Evolutionary conservation across 768 basidiomycete genomes (phyloP).

Genomic region (Termitomyces sp.): DNA sequence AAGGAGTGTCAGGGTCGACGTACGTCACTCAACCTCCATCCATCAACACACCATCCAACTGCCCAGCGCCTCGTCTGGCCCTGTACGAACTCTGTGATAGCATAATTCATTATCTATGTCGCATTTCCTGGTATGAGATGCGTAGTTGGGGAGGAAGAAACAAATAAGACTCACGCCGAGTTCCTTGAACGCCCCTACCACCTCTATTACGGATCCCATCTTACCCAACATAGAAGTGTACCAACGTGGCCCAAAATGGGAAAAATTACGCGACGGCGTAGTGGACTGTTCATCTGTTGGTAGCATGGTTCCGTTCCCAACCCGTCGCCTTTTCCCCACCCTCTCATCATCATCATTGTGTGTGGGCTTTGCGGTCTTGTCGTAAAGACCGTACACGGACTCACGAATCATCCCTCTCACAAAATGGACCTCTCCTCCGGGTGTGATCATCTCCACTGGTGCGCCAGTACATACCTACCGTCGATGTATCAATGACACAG

Average conservation of each 20-base stretch:
- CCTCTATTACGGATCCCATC: slow-evolving; percentile 62
- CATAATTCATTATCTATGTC: slow-evolving; percentile 80
- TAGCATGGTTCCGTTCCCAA: background rate
- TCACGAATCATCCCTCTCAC: slow-evolving; percentile 77
- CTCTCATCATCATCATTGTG: background rate
- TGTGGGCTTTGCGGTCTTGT: no score
- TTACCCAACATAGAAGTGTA: slow-evolving; percentile 94
- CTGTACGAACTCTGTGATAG: slow-evolving; percentile 78
- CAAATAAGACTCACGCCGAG: slow-evolving; percentile 26
- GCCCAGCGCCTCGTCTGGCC: slow-evolving; percentile 93
- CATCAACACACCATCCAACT: slow-evolving; percentile 79
- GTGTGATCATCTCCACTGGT: slow-evolving; percentile 83
- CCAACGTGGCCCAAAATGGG: slow-evolving; percentile 57
- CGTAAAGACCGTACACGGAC: slow-evolving; percentile 37
- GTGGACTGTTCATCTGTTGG: background rate
- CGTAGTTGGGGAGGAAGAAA: background rate
- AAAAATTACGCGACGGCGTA: background rate
- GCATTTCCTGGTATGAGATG: background rate
- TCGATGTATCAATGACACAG: no score
- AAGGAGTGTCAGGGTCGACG: slow-evolving; percentile 25
- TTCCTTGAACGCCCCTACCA: slow-evolving; percentile 56
- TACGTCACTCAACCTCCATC: slow-evolving; percentile 74
- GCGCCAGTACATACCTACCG: slow-evolving; percentile 82
- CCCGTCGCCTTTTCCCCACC: background rate
- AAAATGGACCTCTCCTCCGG: slow-evolving; percentile 83